Evolutionary conservation across 2,329 filamentous ascomycete species (phyloP).

Genomic region (Tolypocladium ophioglossoides): DNA sequence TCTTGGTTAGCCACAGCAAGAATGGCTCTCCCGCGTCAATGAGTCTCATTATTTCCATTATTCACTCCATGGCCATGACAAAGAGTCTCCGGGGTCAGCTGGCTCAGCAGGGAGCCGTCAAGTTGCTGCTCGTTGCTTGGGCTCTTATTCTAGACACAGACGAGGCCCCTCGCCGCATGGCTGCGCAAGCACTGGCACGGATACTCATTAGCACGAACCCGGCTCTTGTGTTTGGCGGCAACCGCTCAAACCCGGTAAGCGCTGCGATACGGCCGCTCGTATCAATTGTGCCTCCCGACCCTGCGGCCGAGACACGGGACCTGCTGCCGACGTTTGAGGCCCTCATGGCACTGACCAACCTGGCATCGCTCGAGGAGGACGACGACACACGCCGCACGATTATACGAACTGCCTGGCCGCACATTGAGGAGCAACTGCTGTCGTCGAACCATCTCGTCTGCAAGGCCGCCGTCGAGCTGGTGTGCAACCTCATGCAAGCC

Average conservation of each 20-base stretch:
- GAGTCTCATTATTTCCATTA: slow-evolving; percentile 62
- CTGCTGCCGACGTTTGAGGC: slow-evolving; percentile 84
- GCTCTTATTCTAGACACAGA: slow-evolving; percentile 46
- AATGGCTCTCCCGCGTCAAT: slow-evolving; percentile 61
- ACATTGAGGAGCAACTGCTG: slow-evolving; percentile 75
- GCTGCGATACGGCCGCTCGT: slow-evolving; percentile 77
- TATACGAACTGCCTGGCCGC: slow-evolving; percentile 61
- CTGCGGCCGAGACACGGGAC: slow-evolving; percentile 54
- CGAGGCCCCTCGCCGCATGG: slow-evolving; percentile 38
- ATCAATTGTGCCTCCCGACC: slow-evolving; percentile 59
- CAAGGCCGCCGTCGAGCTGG: slow-evolving; percentile 75
- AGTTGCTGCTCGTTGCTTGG: slow-evolving; percentile 66
- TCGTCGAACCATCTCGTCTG: slow-evolving; percentile 65
- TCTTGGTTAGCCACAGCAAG: slow-evolving; percentile 68
- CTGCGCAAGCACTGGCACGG: slow-evolving; percentile 72
- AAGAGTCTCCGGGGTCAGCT: slow-evolving; percentile 65
- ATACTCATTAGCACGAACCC: slow-evolving; percentile 84
- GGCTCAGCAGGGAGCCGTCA: slow-evolving; percentile 89
- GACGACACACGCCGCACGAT: slow-evolving; percentile 56
- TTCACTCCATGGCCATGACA: slow-evolving; percentile 68
- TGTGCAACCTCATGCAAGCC: slow-evolving; percentile 78
- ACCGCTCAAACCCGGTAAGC: slow-evolving; percentile 60
- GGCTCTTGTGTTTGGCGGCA: slow-evolving; percentile 69
- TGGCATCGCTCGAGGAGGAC: slow-evolving; percentile 69
- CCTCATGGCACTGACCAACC: slow-evolving; percentile 85